phyloP scores from a whole-genome alignment of 2,329 filamentous ascomycete genomes.

The Monosporascus cannonballus region DNA sequence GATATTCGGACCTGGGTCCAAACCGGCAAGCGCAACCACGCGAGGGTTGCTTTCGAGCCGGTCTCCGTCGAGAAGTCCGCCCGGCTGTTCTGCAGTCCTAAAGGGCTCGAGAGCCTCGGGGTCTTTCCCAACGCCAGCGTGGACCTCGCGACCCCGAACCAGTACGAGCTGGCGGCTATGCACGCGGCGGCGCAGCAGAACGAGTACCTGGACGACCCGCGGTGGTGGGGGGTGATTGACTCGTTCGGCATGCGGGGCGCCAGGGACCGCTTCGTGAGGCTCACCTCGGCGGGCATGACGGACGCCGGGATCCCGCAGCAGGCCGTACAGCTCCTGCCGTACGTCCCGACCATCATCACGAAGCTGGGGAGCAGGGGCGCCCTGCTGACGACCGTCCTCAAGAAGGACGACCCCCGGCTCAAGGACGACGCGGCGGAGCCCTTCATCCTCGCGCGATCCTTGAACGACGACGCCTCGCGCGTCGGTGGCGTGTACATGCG shows the following conservation, averaged over 20 bases:
- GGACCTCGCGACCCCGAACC: constrained; percentile 76
- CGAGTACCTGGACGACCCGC: constrained; percentile 60
- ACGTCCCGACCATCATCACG: constrained; percentile 76
- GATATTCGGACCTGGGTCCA: constrained; percentile 63
- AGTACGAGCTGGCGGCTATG: constrained; percentile 74
- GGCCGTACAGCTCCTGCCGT: constrained; percentile 77
- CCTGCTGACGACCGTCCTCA: constrained; percentile 66
- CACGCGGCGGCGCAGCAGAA: constrained; percentile 61
- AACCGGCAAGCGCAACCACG: constrained; percentile 49
- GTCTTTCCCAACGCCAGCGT: constrained; percentile 59
- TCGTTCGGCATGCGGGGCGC: constrained; percentile 70
- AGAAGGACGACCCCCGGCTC: constrained; percentile 61
- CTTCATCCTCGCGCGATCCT: constrained; percentile 65
- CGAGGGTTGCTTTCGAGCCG: constrained; percentile 75
- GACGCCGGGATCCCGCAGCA: constrained; percentile 80
- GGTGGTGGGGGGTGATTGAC: constrained; percentile 79
- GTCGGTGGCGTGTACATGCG: constrained; percentile 80
- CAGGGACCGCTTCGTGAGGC: constrained; percentile 61
- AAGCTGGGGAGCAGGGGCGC: constrained; percentile 76
- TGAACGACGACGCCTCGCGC: constrained; percentile 38
- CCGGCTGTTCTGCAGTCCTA: constrained; percentile 52
- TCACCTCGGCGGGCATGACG: constrained; percentile 63
- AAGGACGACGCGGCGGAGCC: constrained; percentile 53
- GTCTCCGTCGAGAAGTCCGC: constrained; percentile 77
- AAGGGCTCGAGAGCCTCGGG: constrained; percentile 32